A percentile compares a stretch with the other conserved stretches of the same genome.
phyloP scores from a whole-genome alignment of 1,139 yeast genomes.

The Geotrichum candidum region DNA sequence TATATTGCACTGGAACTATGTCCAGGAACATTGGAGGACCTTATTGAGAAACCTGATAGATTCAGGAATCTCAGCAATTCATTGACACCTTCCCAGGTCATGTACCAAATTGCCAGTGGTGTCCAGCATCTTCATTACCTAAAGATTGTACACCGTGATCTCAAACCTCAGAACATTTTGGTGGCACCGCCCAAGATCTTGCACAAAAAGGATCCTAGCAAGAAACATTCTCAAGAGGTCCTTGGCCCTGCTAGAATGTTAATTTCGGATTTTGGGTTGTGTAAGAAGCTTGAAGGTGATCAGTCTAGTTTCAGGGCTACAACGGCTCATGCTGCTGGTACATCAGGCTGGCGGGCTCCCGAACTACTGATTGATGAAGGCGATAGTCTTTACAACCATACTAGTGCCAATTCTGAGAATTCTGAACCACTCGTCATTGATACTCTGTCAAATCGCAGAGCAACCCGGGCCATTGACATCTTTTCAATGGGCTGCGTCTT shows the following conservation, averaged over 20 bases:
- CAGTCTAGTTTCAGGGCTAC: slow-evolving; percentile 93
- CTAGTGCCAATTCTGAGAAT: not conserved
- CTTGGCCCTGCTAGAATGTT: slow-evolving; percentile 53
- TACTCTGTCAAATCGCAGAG: slow-evolving; percentile 46
- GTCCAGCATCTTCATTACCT: slow-evolving; percentile 79
- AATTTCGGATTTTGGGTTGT: slow-evolving; percentile 92
- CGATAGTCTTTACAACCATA: slow-evolving; percentile 10
- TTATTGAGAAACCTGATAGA: slow-evolving; percentile 42
- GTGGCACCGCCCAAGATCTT: slow-evolving; percentile 62
- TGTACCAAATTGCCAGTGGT: slow-evolving; percentile 79
- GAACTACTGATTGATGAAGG: slow-evolving; percentile 49
- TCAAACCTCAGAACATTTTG: slow-evolving; percentile 91
- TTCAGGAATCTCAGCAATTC: not conserved
- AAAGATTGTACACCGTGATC: slow-evolving; percentile 90
- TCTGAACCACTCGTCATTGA: slow-evolving; percentile 37
- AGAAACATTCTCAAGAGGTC: slow-evolving; percentile 9
- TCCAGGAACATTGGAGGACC: slow-evolving; percentile 80
- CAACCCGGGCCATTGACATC: slow-evolving; percentile 88
- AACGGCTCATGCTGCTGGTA: slow-evolving; percentile 90
- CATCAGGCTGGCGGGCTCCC: slow-evolving; percentile 98
- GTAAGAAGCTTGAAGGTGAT: slow-evolving; percentile 84
- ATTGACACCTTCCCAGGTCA: slow-evolving; percentile 49
- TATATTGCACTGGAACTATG: slow-evolving; percentile 93
- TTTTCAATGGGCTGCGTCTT: slow-evolving; percentile 94
- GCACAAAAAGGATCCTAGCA: slow-evolving; percentile 21